Evolutionary conservation across 2,329 filamentous ascomycete species (phyloP), one percentile per base, ranked within the genome.

Genomic region (Sporothrix euskadiensis): DNA sequence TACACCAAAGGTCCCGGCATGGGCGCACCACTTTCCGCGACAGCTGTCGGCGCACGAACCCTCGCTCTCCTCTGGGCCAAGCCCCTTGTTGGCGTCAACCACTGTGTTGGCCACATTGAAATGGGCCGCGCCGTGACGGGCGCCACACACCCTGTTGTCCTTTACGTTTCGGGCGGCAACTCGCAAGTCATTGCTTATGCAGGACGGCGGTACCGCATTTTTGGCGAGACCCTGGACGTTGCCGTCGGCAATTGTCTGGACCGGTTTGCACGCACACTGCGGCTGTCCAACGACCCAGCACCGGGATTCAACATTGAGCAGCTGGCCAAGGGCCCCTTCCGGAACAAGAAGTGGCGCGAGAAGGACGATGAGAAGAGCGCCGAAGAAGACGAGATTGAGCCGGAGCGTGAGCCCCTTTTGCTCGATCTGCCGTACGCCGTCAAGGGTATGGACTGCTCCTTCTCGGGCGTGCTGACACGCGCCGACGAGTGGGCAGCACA

Each of bases 261-360:
- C 82, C 90, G 96, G 47, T 98, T 99, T 81, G 96, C 96, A 44
- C 90, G 96, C 78, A 97, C 94, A 3, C 87, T 99, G 66, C 88
- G 88, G 78, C 98, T 99, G 80, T 91, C 92, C 80, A 99, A 99
- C 81, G 95, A 99, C 81, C 96, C 96, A 0, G 96, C 96, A 0
- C 96, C 96, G 0, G 96, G 96, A 1, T 98, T 98, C 83, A 99
- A 99, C 80, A 98, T 99, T 78, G 96, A 99, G 84, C 93, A 97
- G 83, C 85, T 98, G 69, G 96, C 96, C 75, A 88, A 87, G 77
- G 76, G 76, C 5, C 76, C 76, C 6, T 77, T 77, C 19, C 72
- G 73, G n/a, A 73, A 73, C 66, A 35, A n/a, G n/a, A 41, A 26
- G 22, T 22, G 32, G 26, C 26, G 22, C 35, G 61, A 30, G 19